Conservation (phyloP, 2,329 filamentous ascomycete species). For the Colletotrichum costaricense region DNA sequence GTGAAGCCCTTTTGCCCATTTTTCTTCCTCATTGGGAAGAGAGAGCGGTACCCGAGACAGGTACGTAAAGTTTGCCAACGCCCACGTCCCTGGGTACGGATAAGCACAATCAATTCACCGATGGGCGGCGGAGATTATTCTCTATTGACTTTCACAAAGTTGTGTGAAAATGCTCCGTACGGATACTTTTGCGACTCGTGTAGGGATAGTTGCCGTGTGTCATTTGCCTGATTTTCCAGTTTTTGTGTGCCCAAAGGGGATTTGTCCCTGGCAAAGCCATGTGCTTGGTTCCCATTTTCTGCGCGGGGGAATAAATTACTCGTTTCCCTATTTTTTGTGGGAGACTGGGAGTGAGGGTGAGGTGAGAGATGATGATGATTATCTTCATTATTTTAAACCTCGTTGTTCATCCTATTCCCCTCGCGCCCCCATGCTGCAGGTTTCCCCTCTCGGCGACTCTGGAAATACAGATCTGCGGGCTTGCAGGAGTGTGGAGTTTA, state of each 20-base stretch:
- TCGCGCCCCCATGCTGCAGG: not conserved
- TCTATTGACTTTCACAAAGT: not conserved
- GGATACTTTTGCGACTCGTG: not conserved
- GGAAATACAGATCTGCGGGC: slow-evolving; percentile 4
- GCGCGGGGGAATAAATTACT: not conserved
- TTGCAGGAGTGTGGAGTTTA: not conserved
- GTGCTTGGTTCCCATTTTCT: not conserved
- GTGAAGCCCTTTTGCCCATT: not conserved
- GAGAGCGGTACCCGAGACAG: too few relatives aligned
- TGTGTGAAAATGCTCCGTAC: not conserved
- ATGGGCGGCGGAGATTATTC: not conserved
- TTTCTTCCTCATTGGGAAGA: not conserved
- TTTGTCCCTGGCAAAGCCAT: not conserved
- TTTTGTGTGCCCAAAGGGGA: not conserved
- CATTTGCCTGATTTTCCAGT: not conserved
- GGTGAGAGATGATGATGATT: not conserved
- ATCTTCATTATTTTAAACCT: not conserved
- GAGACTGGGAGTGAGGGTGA: not conserved
- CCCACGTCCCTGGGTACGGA: too few relatives aligned
- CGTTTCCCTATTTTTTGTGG: not conserved
- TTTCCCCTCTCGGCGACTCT: not conserved
- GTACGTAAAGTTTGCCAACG: not conserved
- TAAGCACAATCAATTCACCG: not conserved
- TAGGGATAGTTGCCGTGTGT: not conserved
- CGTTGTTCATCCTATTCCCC: not conserved